phyloP scores from a whole-genome alignment of 1,284 basidiomycete species.

The Xerocomus nothofagi region DNA sequence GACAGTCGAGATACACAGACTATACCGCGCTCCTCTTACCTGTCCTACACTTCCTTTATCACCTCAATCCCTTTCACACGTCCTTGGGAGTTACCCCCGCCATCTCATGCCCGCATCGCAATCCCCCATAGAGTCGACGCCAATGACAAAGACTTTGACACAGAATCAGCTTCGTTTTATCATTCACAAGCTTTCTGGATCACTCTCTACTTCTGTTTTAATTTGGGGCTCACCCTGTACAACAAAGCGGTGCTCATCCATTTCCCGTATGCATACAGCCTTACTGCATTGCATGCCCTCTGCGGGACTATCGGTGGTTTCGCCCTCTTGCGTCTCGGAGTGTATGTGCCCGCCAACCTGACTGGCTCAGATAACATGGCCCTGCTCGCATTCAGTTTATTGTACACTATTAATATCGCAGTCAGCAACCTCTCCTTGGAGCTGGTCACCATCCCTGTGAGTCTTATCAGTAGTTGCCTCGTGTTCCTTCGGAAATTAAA shows the following conservation, averaged over 20 bases:
- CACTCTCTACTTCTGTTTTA: slow-evolving; percentile 82
- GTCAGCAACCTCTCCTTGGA: slow-evolving; percentile 88
- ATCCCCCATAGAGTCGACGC: not conserved
- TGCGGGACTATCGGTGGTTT: slow-evolving; percentile 82
- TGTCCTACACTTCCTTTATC: slow-evolving; percentile 2
- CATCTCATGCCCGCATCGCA: slow-evolving; percentile 8
- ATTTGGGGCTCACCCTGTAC: slow-evolving; percentile 86
- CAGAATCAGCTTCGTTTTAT: slow-evolving; percentile 22
- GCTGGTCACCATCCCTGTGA: slow-evolving; percentile 86
- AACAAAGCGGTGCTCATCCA: slow-evolving; percentile 88
- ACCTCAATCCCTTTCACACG: slow-evolving; percentile 9
- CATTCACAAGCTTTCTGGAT: slow-evolving; percentile 62
- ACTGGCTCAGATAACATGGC: slow-evolving; percentile 58
- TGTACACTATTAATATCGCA: slow-evolving; percentile 91
- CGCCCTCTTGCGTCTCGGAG: slow-evolving; percentile 57
- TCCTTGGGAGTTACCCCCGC: slow-evolving; percentile 27
- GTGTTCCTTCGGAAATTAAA: not conserved
- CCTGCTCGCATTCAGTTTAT: slow-evolving; percentile 75
- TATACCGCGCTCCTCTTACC: not conserved
- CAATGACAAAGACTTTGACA: slow-evolving; percentile 4
- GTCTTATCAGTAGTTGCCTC: slow-evolving; percentile 34
- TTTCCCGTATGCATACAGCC: slow-evolving; percentile 91
- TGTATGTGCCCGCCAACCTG: slow-evolving; percentile 63
- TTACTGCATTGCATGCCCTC: slow-evolving; percentile 85
- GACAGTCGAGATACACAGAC: not conserved